Evolutionary conservation across 2,329 filamentous ascomycete genomes (phyloP).

Genomic region (Xylariaceae sp.): DNA sequence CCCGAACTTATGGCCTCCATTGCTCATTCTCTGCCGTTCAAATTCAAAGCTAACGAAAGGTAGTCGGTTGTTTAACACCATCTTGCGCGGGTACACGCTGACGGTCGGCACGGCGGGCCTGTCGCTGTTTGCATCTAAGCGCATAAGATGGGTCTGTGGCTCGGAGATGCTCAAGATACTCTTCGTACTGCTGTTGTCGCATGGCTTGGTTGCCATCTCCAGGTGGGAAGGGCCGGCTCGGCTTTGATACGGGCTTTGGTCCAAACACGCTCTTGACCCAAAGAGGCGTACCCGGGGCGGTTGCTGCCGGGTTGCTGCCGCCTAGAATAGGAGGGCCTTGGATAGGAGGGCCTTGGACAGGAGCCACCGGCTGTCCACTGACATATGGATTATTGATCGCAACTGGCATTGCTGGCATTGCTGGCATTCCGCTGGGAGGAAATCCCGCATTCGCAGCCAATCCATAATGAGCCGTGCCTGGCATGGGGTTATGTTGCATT

Average conservation of each 20-base stretch:
- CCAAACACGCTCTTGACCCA: constrained; percentile 26
- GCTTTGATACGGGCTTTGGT: constrained; percentile 32
- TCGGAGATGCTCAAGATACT: constrained; percentile 29
- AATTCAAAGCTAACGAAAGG: background rate
- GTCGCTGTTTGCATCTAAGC: constrained; percentile 26
- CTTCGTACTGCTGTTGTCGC: constrained; percentile 29
- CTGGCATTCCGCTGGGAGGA: background rate
- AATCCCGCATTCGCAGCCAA: constrained; percentile 1
- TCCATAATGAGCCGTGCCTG: background rate
- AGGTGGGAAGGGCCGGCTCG: constrained; percentile 22
- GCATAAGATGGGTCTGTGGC: constrained; percentile 24
- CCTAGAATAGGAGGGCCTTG: no score
- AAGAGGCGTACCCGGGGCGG: constrained; percentile 4
- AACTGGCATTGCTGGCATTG: background rate
- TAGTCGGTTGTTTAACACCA: background rate
- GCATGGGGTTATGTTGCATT: background rate
- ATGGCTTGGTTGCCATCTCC: constrained; percentile 20
- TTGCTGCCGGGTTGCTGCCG: background rate
- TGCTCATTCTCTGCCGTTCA: background rate
- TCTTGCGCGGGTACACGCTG: background rate
- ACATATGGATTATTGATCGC: background rate
- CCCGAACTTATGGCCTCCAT: background rate
- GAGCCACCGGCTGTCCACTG: background rate
- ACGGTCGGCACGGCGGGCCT: constrained; percentile 26
- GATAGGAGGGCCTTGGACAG: background rate